Percentiles rank a stretch among this genome's conserved stretches.
Evolutionary conservation across 768 basidiomycete species (phyloP).

Genomic region (Suillus subluteus): DNA sequence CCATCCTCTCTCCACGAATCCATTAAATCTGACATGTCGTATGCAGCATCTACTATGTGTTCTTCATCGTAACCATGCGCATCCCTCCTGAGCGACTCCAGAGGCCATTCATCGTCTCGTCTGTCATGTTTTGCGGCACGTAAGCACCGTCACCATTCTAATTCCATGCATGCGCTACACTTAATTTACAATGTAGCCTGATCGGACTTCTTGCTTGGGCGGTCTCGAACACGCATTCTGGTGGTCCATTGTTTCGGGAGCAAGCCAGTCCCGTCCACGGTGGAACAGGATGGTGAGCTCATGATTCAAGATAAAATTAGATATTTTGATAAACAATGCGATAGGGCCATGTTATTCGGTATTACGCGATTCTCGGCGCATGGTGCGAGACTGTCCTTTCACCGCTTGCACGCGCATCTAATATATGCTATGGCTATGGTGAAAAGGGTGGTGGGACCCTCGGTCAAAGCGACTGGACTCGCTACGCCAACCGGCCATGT

Average conservation of each 20-base stretch:
- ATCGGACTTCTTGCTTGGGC: constrained; percentile 24
- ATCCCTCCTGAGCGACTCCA: constrained; percentile 3
- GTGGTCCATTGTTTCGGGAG: constrained; percentile 18
- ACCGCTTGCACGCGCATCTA: neutral
- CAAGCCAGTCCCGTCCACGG: constrained; percentile 13
- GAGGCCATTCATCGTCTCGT: neutral
- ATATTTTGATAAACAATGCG: neutral
- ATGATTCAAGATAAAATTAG: neutral
- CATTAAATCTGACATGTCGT: neutral
- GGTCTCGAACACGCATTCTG: constrained; percentile 18
- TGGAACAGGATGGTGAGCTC: constrained; percentile 7
- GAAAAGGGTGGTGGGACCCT: neutral
- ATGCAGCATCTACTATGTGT: neutral
- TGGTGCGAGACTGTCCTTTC: neutral
- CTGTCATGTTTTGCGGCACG: constrained; percentile 1
- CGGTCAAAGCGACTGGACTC: constrained; percentile 4
- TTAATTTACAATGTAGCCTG: constrained; percentile 16
- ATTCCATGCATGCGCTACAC: neutral
- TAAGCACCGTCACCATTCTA: neutral
- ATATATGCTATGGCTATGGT: neutral
- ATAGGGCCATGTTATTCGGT: constrained; percentile 5
- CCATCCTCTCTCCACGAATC: neutral
- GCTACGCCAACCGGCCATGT: constrained; percentile 4
- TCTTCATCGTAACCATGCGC: neutral
- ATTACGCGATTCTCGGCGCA: constrained; percentile 1